Evolutionary conservation across 2,329 filamentous ascomycete species (phyloP).

Genomic region (Paracamarosporium sp.): DNA sequence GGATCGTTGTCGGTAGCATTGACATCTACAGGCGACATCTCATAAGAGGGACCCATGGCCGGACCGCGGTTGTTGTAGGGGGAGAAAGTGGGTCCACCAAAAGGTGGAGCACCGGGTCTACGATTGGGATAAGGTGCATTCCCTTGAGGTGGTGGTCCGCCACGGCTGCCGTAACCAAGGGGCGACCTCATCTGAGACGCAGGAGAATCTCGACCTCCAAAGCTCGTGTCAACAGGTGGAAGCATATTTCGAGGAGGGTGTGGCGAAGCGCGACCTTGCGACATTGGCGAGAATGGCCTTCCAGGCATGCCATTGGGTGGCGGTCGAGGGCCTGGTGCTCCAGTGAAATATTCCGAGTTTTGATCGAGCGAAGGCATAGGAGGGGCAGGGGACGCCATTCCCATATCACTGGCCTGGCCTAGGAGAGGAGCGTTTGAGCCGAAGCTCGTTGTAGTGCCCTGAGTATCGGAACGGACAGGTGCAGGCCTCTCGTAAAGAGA

Average conservation of each 20-base stretch:
- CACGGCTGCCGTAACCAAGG: constrained; percentile 23
- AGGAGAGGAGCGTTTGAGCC: constrained; percentile 70
- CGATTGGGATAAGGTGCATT: constrained; percentile 16
- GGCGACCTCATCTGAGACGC: constrained; percentile 31
- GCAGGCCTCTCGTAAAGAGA: constrained; percentile 50
- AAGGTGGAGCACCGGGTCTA: constrained; percentile 15
- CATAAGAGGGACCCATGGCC: constrained; percentile 34
- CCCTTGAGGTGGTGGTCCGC: constrained; percentile 17
- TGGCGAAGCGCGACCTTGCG: constrained; percentile 38
- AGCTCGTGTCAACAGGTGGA: constrained; percentile 39
- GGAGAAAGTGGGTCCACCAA: constrained; percentile 34
- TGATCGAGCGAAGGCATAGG: constrained; percentile 38
- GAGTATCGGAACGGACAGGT: constrained; percentile 56
- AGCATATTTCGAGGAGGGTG: constrained; percentile 30
- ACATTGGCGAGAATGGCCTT: constrained; percentile 37
- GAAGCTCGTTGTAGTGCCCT: constrained; percentile 65
- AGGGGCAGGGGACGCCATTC: constrained; percentile 43
- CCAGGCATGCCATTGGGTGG: constrained; percentile 30
- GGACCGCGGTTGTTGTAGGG: constrained; percentile 39
- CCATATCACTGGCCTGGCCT: constrained; percentile 66
- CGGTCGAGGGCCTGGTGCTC: constrained; percentile 19
- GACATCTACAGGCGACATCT: constrained; percentile 43
- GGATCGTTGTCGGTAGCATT: constrained; percentile 25
- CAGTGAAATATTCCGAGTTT: constrained; percentile 37
- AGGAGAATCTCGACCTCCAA: constrained; percentile 29